Conservation (phyloP, 257 asterid species). For the Echium plantagineum region DNA sequence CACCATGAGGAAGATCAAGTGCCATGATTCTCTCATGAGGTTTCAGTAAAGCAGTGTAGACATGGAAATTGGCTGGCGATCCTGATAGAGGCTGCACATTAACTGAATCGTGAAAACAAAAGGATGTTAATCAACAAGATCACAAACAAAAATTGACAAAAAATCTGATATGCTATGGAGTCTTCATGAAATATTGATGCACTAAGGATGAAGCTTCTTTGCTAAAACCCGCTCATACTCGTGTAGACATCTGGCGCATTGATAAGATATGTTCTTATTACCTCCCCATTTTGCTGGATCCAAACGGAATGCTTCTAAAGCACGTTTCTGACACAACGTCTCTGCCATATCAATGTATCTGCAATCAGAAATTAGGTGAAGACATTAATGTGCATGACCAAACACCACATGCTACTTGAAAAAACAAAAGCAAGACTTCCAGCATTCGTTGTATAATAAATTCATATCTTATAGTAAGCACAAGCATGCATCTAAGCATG, state of each 20-base stretch:
- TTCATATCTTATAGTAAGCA: too few species aligned
- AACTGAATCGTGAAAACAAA: slow-evolving; percentile 29
- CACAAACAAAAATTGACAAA: not conserved
- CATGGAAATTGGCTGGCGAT: slow-evolving; percentile 78
- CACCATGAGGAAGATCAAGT: slow-evolving; percentile 95
- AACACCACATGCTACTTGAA: not conserved
- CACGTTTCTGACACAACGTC: slow-evolving; percentile 78
- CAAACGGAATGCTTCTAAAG: slow-evolving; percentile 70
- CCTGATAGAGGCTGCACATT: slow-evolving; percentile 88
- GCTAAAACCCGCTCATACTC: not conserved
- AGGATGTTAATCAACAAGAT: not conserved
- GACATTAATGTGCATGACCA: not conserved
- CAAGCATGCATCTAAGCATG: too few species aligned
- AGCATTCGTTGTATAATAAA: too few species aligned
- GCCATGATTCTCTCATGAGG: slow-evolving; percentile 94
- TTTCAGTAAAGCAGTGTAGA: slow-evolving; percentile 76
- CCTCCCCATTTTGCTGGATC: slow-evolving; percentile 91
- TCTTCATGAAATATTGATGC: not conserved
- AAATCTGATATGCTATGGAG: not conserved
- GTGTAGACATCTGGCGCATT: not conserved
- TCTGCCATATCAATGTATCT: slow-evolving; percentile 85
- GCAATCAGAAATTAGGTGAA: not conserved
- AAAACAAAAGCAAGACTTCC: not conserved
- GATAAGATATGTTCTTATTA: not conserved
- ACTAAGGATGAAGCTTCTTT: not conserved